Evolutionary conservation across 1,284 basidiomycete species (phyloP).

Genomic region (Xerocomus minutiporus): DNA sequence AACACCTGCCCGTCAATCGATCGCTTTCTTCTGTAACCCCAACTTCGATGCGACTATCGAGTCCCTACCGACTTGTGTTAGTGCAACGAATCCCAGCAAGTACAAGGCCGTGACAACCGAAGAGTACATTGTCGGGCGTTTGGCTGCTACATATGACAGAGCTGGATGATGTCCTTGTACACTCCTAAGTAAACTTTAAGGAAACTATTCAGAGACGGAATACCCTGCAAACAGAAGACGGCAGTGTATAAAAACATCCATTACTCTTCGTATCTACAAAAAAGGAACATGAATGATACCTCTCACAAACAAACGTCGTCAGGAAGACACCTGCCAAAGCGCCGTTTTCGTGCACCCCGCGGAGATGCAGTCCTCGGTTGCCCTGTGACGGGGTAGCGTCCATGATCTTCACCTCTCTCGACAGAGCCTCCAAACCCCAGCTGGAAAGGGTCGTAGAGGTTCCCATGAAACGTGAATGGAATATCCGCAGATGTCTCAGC

Average conservation of each 20-base stretch:
- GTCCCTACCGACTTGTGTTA: constrained; percentile 69
- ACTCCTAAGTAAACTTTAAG: not conserved
- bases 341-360: constrained; percentile 7
- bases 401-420: not conserved
- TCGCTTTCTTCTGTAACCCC: constrained; percentile 87
- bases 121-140: constrained; percentile 71
- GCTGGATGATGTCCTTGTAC: not conserved
- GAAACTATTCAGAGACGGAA: not conserved
- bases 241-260: too few species aligned
- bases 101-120: constrained; percentile 69
- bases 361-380: constrained; percentile 2
- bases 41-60: constrained; percentile 67
- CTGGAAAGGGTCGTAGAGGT: constrained; percentile 21
- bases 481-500: not conserved
- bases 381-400: constrained; percentile 10
- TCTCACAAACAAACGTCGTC: constrained; percentile 14
- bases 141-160: constrained; percentile 53
- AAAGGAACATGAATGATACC: not conserved
- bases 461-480: constrained; percentile 1
- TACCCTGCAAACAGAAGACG: too few species aligned
- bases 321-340: constrained; percentile 19
- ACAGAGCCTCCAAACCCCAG: constrained; percentile 11
- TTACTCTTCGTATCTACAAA: not conserved
- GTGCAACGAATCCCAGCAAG: constrained; percentile 43
- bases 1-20: constrained; percentile 69